A percentile compares a stretch with the other conserved stretches of the same genome.
These are phyloP conservation scores for Pyrenochaeta sp. DNA, from an alignment of 2,329 filamentous ascomycete species.

Conservation along the genomic window DNA sequence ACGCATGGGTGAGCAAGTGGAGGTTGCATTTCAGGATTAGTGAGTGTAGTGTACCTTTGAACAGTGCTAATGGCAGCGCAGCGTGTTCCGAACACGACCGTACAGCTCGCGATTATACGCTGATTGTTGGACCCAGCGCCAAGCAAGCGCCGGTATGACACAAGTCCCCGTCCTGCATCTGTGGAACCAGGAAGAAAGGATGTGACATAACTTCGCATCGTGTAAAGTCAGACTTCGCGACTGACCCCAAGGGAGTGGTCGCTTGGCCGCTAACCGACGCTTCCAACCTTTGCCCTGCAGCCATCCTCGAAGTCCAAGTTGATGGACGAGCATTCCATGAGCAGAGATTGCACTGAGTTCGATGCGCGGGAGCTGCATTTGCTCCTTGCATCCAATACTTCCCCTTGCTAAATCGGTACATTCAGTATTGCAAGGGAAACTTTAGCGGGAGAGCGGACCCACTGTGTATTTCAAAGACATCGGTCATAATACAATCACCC, in stretches of 20 bases:
- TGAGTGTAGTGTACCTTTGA: background rate
- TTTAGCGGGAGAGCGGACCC: conserved; percentile 14
- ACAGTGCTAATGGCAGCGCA: background rate
- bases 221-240: background rate
- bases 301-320: background rate
- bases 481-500: background rate
- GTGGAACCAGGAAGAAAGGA: conserved; percentile 6
- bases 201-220: conserved; percentile 2
- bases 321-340: background rate
- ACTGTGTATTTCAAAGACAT: conserved; percentile 2
- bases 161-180: conserved; percentile 2
- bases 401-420: background rate
- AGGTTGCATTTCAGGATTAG: background rate
- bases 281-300: conserved; percentile 6
- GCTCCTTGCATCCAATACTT: conserved; percentile 12
- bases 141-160: conserved; percentile 19
- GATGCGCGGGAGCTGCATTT: background rate
- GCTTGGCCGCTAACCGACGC: conserved; percentile 3
- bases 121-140: conserved; percentile 4
- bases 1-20: background rate
- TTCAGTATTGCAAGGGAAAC: conserved; percentile 3
- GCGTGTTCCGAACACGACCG: background rate
- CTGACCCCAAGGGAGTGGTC: background rate
- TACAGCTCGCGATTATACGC: background rate
- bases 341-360: background rate